Base-by-base conservation (phyloP, 345 rosid genomes). In the Aquilaria yunnanensis region DNA sequence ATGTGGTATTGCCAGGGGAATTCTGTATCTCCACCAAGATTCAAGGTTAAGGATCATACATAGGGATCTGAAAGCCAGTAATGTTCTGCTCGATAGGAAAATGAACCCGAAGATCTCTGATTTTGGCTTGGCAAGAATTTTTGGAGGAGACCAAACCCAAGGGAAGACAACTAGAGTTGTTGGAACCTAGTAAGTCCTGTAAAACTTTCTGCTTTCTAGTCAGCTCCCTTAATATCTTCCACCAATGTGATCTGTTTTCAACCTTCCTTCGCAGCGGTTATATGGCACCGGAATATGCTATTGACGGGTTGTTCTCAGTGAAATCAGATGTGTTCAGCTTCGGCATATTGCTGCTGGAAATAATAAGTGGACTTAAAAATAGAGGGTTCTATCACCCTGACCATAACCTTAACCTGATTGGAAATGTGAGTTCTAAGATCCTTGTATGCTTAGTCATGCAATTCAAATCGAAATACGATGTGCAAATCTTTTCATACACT, bases 311-410 rank as follows among this genome's bases (percentile, higher is more conserved):
- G 11, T 76, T 79, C 61, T 79, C 81, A 0, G 68, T 71, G 8
- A 79, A 79, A 64, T 79, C 83, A 0, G 80, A 79, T 68, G 78
- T 76, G 23, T 76, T 79, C 9, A 79, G 80, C 65, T 76, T 70
- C 13, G 83, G 81, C 7, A 63, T 76, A 14, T 55, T 79, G 14
- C 10, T 79, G 59, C 58, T 76, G 49, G 83, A 79, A 60, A 76
- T 74, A 10, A 23, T 79, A 8, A 76, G 70, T 16, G 80, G 83
- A 10, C 65, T 54, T 61, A 73, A 70, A 56, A 79, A 51, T 30
- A 72, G 66, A 53, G 74, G 83, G 2, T 57, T 80, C 12, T 71
- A 65, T 51, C 74, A 70, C 46, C 66, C 66, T 8, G 63, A 66
- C 30, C 61, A 67, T 12, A 59, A 43, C 57, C 63, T 43, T 8